Evolutionary conservation across 495 filamentous ascomycete genomes (phyloP).

Genomic region (Penicillium odoratum): DNA sequence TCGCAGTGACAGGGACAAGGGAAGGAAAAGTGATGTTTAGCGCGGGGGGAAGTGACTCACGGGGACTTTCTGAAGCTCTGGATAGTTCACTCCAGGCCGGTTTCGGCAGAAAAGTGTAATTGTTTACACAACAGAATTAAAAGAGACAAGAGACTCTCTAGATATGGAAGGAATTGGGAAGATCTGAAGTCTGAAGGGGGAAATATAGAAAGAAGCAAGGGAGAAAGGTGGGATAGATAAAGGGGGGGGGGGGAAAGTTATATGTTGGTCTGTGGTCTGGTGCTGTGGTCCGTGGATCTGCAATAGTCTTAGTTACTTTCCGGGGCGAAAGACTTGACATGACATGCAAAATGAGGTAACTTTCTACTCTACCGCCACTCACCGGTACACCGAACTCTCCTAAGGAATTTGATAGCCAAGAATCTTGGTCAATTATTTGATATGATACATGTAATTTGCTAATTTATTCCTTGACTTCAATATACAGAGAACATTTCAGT

Average conservation of each 20-base stretch:
- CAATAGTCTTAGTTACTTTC: constrained; percentile 19
- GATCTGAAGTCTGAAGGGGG: constrained; percentile 8
- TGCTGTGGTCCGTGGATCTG: constrained; percentile 4
- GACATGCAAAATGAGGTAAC: constrained; percentile 33
- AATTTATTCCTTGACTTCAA: too few relatives aligned
- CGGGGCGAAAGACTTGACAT: constrained; percentile 6
- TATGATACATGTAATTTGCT: not conserved
- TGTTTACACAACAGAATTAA: constrained; percentile 13
- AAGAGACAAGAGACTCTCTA: not conserved
- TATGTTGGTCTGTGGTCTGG: not conserved
- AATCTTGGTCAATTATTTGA: not conserved
- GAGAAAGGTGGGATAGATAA: constrained; percentile 23
- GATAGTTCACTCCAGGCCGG: constrained; percentile 23
- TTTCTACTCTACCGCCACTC: constrained; percentile 20
- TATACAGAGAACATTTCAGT: too few relatives aligned
- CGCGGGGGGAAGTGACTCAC: constrained; percentile 25
- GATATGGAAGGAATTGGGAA: constrained; percentile 3
- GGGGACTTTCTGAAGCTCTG: constrained; percentile 23
- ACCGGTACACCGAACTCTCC: constrained; percentile 24
- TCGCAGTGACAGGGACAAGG: constrained; percentile 1
- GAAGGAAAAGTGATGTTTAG: constrained; percentile 2
- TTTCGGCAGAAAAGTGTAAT: constrained; percentile 23
- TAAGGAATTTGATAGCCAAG: not conserved
- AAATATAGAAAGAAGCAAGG: constrained; percentile 12
- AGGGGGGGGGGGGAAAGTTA: constrained; percentile 1